Conservation (phyloP, 228 moss, liverwort and hornwort species). For the Sphagnum fallax region DNA sequence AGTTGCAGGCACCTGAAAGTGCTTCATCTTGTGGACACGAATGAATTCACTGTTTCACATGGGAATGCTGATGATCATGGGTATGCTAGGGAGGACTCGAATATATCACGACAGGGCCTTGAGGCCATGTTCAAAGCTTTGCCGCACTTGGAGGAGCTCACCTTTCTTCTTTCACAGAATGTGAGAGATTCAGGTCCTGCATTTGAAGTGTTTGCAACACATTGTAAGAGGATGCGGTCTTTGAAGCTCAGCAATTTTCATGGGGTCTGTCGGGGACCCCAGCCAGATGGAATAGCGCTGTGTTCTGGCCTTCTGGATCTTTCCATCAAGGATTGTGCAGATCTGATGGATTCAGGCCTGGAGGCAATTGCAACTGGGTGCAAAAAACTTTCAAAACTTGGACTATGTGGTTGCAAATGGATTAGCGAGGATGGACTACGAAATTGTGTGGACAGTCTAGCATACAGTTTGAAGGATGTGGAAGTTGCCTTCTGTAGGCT, state of each 20-base stretch:
- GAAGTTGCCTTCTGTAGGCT: conserved; percentile 53
- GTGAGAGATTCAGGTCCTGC: conserved; percentile 46
- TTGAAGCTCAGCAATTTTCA: conserved; percentile 80
- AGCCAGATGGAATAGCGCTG: conserved; percentile 59
- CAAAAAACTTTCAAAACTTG: conserved; percentile 47
- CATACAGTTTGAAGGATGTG: conserved; percentile 50
- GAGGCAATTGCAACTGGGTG: conserved; percentile 54
- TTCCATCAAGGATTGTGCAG: conserved; percentile 56
- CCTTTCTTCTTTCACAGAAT: conserved; percentile 61
- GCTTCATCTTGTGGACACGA: conserved; percentile 79
- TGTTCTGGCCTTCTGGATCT: conserved; percentile 51
- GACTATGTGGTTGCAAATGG: conserved; percentile 53
- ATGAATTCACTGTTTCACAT: conserved; percentile 37
- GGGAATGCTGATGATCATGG: conserved; percentile 47
- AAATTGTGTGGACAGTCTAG: conserved; percentile 38
- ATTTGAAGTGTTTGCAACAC: conserved; percentile 54
- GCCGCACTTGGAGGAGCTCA: conserved; percentile 55
- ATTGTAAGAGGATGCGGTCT: conserved; percentile 50
- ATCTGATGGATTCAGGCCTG: conserved; percentile 56
- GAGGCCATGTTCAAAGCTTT: conserved; percentile 74
- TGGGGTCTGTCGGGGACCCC: conserved; percentile 64
- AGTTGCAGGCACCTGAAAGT: conserved; percentile 64
- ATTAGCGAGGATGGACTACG: conserved; percentile 67
- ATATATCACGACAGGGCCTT: conserved; percentile 57
- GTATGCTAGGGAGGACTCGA: conserved; percentile 49